These are phyloP conservation scores for Podila epigama DNA, from an alignment of 192 early-diverging fungal species.

Conservation along the genomic window DNA sequence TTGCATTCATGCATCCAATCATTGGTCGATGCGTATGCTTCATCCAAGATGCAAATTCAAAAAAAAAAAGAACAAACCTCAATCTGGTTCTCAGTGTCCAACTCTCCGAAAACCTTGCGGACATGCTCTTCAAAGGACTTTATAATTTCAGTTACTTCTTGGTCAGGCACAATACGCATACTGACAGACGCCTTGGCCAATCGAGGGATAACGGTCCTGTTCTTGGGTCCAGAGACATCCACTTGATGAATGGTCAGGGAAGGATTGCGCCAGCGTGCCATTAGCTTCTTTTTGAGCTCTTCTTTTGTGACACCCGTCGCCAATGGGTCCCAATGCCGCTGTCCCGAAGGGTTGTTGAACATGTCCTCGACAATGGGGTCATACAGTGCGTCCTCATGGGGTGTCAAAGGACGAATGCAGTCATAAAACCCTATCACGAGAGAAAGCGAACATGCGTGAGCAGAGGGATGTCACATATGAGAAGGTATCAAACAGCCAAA, in stretches of 20 bases:
- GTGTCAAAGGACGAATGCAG: conserved; percentile 61
- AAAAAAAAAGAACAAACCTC: conserved; percentile 22
- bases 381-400: conserved; percentile 65
- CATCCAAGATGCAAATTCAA: background rate
- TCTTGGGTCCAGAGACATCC: conserved; percentile 74
- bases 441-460: too few species aligned
- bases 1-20: too few species aligned
- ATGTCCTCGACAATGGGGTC: conserved; percentile 61
- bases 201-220: conserved; percentile 75
- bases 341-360: conserved; percentile 34
- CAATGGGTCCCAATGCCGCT: conserved; percentile 18
- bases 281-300: conserved; percentile 61
- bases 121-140: conserved; percentile 64
- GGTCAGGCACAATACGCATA: conserved; percentile 81
- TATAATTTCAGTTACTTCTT: conserved; percentile 68
- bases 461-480: too few species aligned
- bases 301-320: conserved; percentile 46
- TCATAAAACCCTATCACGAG: conserved; percentile 73
- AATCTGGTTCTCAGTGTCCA: conserved; percentile 56
- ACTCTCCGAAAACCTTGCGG: conserved; percentile 55
- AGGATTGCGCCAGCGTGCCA: conserved; percentile 79
- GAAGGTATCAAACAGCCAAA: background rate
- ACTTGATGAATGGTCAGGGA: conserved; percentile 79
- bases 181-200: conserved; percentile 72
- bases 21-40: too few species aligned